phyloP scores from a whole-genome alignment of 257 asterid species.

The Capsicum chinense region DNA sequence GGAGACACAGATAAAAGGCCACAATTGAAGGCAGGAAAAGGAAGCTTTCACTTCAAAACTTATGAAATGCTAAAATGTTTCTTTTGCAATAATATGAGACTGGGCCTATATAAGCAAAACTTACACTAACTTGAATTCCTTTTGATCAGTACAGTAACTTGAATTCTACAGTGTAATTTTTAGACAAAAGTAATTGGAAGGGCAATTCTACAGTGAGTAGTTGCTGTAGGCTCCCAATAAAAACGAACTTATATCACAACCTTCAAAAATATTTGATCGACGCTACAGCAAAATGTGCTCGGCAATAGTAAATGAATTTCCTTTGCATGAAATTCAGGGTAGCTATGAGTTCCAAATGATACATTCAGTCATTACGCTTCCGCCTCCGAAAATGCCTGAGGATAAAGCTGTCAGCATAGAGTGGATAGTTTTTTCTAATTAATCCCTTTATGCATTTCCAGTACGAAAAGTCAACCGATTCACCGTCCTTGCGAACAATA shows the following conservation, averaged over 20 bases:
- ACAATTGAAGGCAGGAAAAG: not conserved
- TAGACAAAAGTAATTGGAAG: not conserved
- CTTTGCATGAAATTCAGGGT: constrained; percentile 25
- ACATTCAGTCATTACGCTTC: constrained; percentile 58
- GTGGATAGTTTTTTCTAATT: constrained; percentile 86
- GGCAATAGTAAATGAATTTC: constrained; percentile 29
- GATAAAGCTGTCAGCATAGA: constrained; percentile 88
- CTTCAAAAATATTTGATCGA: constrained; percentile 16
- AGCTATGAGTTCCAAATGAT: constrained; percentile 22
- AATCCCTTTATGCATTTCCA: constrained; percentile 98
- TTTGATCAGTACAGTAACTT: constrained; percentile 1
- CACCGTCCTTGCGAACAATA: constrained; percentile 92
- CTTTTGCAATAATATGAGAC: not conserved
- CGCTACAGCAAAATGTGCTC: not conserved
- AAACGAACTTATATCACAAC: constrained; percentile 14
- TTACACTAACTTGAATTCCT: constrained; percentile 25
- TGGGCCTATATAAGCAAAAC: constrained; percentile 20
- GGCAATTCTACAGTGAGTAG: constrained; percentile 26
- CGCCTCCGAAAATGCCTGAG: constrained; percentile 79
- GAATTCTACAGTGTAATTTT: constrained; percentile 14
- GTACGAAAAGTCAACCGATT: constrained; percentile 84
- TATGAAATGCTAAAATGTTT: not conserved
- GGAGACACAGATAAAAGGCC: not conserved
- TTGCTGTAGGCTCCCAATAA: constrained; percentile 4
- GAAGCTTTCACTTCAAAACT: not conserved